A percentile compares a stretch with the other conserved stretches of the same genome.
Conservation (phyloP, 2,329 filamentous ascomycete species). For the Cladophialophora psammophila region DNA sequence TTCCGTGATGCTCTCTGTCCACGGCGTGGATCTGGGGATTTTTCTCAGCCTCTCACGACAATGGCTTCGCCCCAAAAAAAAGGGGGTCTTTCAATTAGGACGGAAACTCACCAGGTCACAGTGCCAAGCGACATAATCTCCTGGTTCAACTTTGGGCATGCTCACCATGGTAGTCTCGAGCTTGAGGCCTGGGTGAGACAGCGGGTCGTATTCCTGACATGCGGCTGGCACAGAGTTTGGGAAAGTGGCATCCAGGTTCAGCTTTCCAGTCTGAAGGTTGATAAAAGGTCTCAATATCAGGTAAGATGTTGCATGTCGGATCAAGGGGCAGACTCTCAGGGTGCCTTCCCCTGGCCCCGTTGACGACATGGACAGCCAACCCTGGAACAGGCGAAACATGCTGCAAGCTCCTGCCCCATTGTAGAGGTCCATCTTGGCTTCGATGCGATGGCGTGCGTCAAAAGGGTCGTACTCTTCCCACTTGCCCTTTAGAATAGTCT, state of each 20-base stretch:
- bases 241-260: conserved; percentile 59
- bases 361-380: conserved; percentile 83
- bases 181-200: conserved; percentile 73
- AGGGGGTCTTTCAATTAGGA: neutral
- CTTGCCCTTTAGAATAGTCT: conserved; percentile 72
- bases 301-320: conserved; percentile 79
- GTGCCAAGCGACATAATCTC: conserved; percentile 73
- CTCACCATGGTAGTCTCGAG: conserved; percentile 74
- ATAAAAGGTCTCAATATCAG: conserved; percentile 87
- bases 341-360: conserved; percentile 79
- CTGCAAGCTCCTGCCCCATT: conserved; percentile 80
- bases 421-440: conserved; percentile 76
- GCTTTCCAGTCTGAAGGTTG: conserved; percentile 56
- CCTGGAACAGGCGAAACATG: conserved; percentile 89
- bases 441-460: conserved; percentile 74
- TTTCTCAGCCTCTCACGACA: neutral
- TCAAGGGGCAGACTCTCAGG: conserved; percentile 78
- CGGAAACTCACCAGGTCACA: conserved; percentile 46
- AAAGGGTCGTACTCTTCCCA: conserved; percentile 87
- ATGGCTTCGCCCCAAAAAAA: neutral
- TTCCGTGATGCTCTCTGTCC: conserved; percentile 77
- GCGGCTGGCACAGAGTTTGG: conserved; percentile 74
- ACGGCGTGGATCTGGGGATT: conserved; percentile 68
- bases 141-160: conserved; percentile 71
- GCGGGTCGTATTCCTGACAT: conserved; percentile 71